phyloP scores from a whole-genome alignment of 2,329 filamentous ascomycete genomes.

The Phialophora expanda region DNA sequence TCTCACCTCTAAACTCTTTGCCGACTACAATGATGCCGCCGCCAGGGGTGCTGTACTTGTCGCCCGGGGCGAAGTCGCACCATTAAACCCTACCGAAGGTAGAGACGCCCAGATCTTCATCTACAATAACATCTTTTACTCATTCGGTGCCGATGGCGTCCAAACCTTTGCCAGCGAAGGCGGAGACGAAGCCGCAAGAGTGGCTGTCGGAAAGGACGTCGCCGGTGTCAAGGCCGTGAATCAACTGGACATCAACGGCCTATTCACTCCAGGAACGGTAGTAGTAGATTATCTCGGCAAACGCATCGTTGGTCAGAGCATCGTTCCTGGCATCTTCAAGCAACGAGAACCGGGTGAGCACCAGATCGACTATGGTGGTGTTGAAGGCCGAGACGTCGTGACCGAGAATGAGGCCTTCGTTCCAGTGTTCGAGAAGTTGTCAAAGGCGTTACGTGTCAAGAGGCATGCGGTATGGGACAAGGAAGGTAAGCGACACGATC shows the following conservation, averaged over 20 bases:
- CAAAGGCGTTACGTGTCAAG: conserved; percentile 88
- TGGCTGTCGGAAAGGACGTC: conserved; percentile 96
- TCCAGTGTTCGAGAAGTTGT: conserved; percentile 84
- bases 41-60: conserved; percentile 90
- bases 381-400: conserved; percentile 94
- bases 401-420: conserved; percentile 87
- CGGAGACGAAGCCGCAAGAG: conserved; percentile 91
- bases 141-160: conserved; percentile 95
- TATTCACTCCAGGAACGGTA: conserved; percentile 94
- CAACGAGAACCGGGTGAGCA: conserved; percentile 96
- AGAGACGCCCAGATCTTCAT: conserved; percentile 97
- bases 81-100: conserved; percentile 91
- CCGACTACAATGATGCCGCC: conserved; percentile 96
- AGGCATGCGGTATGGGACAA: conserved; percentile 98
- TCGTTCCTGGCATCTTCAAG: conserved; percentile 98
- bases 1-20: conserved; percentile 92
- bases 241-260: conserved; percentile 90
- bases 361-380: conserved; percentile 97
- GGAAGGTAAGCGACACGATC: conserved; percentile 83
- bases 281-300: conserved; percentile 97
- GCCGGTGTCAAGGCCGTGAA: conserved; percentile 93
- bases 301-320: conserved; percentile 95
- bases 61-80: conserved; percentile 87
- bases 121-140: conserved; percentile 99
- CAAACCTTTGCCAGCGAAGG: conserved; percentile 96